Evolutionary conservation across 169 alveolate species (phyloP).

Genomic region (Cryptosporidium tyzzeri): DNA sequence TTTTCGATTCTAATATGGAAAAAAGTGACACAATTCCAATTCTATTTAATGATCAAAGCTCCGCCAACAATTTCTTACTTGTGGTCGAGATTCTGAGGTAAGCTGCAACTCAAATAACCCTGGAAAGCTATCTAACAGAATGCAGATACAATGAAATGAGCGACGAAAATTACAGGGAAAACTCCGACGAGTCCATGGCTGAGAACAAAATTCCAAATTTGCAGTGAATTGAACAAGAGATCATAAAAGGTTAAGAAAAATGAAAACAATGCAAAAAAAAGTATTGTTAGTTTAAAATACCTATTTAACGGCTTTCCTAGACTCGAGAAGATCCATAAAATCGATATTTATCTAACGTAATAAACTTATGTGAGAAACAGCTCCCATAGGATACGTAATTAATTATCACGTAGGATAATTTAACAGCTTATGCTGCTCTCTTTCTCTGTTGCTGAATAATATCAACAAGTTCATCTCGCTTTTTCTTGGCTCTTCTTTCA

Average conservation of each 20-base stretch:
- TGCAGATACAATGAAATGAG: constrained; percentile 54
- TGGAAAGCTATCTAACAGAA: too few relatives aligned
- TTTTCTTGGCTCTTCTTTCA: constrained; percentile 97
- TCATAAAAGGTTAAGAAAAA: neutral
- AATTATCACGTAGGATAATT: neutral
- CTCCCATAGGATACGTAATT: constrained; percentile 6
- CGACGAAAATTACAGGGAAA: constrained; percentile 31
- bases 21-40: constrained; percentile 48
- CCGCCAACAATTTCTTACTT: constrained; percentile 56
- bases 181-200: neutral
- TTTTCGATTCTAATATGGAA: constrained; percentile 67
- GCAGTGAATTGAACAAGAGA: neutral
- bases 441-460: constrained; percentile 92
- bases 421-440: constrained; percentile 78
- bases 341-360: neutral
- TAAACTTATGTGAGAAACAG: neutral
- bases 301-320: neutral
- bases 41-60: constrained; percentile 44
- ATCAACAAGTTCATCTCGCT: constrained; percentile 92
- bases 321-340: neutral
- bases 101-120: neutral
- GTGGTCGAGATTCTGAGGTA: constrained; percentile 65
- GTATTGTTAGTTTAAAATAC: neutral
- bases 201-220: constrained; percentile 26
- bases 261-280: neutral